These are phyloP conservation scores for Kandelia obovata DNA, from an alignment of 345 rosid genomes.

Conservation along the genomic window DNA sequence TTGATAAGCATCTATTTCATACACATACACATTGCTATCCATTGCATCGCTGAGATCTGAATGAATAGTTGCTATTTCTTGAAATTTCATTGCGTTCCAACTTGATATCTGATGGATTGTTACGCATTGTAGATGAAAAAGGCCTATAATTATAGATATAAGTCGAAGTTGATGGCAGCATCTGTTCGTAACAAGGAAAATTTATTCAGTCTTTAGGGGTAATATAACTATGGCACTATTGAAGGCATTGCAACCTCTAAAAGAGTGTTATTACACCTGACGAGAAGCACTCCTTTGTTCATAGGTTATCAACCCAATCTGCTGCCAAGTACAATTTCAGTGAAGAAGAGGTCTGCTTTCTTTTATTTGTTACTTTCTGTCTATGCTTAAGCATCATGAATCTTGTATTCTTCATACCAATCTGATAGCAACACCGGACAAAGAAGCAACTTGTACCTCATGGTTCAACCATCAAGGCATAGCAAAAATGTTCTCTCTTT, in stretches of 20 bases:
- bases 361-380: not conserved
- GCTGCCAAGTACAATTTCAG: slow-evolving; percentile 70
- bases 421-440: too few species aligned
- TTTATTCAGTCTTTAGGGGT: slow-evolving; percentile 90
- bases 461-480: too few species aligned
- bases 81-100: not conserved
- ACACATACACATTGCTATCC: not conserved
- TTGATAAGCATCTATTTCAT: not conserved
- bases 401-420: not conserved
- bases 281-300: slow-evolving; percentile 72
- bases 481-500: too few species aligned
- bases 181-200: slow-evolving; percentile 95
- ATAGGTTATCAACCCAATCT: slow-evolving; percentile 61
- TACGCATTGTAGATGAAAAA: slow-evolving; percentile 45
- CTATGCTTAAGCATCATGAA: not conserved
- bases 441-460: too few species aligned
- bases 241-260: slow-evolving; percentile 80
- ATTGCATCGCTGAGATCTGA: not conserved
- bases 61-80: not conserved
- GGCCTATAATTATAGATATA: slow-evolving; percentile 78
- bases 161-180: slow-evolving; percentile 95
- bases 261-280: slow-evolving; percentile 62
- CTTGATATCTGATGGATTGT: not conserved
- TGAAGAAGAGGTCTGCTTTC: slow-evolving; percentile 65
- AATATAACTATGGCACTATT: slow-evolving; percentile 56